Evolutionary conservation across 352 stramenopile species (phyloP).

Genomic region (Pythium scleroteichum): DNA sequence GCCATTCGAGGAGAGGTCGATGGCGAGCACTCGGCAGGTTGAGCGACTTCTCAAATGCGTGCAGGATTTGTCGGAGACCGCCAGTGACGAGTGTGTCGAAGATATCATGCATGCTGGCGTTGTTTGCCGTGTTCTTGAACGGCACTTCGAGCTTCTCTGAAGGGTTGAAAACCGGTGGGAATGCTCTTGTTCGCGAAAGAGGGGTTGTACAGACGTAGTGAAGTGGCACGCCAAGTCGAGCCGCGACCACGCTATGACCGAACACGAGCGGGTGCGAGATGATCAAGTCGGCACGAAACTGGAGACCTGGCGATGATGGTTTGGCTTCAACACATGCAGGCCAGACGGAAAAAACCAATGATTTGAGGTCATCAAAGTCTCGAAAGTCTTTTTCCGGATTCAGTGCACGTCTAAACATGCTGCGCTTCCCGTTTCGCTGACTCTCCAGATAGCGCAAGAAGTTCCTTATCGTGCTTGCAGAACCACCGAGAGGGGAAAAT

Average conservation of each 20-base stretch:
- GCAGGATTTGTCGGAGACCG: no score
- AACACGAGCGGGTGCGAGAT: constrained; percentile 61
- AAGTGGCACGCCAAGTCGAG: no score
- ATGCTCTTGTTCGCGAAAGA: no score
- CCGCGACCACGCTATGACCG: constrained; percentile 35
- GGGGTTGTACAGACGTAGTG: no score
- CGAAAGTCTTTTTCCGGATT: constrained; percentile 33
- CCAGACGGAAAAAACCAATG: constrained; percentile 56
- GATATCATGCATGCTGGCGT: no score
- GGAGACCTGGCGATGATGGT: constrained; percentile 31
- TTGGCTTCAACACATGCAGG: constrained; percentile 48
- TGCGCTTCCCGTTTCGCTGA: constrained; percentile 34
- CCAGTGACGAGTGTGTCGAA: no score
- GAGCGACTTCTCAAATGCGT: no score
- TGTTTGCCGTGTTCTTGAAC: no score
- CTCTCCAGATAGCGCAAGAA: constrained; percentile 44
- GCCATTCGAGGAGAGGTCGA: no score
- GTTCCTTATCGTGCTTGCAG: constrained; percentile 36
- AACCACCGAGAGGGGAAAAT: constrained; percentile 65
- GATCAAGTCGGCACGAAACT: constrained; percentile 64
- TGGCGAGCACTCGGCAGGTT: no score
- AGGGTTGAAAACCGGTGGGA: no score
- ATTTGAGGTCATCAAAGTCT: constrained; percentile 42
- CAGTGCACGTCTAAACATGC: constrained; percentile 32
- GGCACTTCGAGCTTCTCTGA: no score